Conservation (phyloP, 345 rosid species). For the Syzygium oleosum region DNA sequence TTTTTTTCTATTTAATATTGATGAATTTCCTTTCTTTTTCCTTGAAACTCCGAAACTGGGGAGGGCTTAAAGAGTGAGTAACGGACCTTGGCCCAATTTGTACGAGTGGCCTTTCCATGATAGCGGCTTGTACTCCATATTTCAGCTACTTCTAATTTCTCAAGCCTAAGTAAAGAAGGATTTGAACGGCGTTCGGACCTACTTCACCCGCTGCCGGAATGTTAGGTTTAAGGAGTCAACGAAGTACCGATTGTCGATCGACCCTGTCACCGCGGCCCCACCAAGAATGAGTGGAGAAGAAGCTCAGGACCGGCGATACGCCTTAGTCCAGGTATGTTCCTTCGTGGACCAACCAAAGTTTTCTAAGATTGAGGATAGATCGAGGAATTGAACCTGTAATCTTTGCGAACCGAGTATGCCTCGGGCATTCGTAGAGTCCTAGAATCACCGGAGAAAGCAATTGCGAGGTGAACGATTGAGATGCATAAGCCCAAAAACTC, state of each 20-base stretch:
- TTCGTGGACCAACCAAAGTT: background rate
- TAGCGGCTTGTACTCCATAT: background rate
- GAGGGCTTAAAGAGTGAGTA: background rate
- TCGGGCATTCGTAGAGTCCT: background rate
- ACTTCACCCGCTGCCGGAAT: background rate
- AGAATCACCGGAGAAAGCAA: background rate
- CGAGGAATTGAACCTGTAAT: background rate
- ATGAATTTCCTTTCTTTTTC: background rate
- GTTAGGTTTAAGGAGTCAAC: background rate
- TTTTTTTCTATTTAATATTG: background rate
- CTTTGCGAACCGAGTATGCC: background rate
- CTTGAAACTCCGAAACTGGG: background rate
- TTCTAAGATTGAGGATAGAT: background rate
- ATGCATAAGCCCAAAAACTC: background rate
- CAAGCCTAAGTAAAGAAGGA: background rate
- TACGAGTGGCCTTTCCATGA: background rate
- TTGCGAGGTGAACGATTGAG: background rate
- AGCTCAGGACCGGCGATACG: background rate
- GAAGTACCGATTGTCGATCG: background rate
- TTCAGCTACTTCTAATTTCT: background rate
- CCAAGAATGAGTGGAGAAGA: background rate
- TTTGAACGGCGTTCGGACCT: background rate
- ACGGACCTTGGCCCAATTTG: background rate
- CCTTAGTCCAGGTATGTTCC: background rate
- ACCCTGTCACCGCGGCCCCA: accelerated